Conservation (phyloP, 148 eudicot species). For the Cornus florida region DNA sequence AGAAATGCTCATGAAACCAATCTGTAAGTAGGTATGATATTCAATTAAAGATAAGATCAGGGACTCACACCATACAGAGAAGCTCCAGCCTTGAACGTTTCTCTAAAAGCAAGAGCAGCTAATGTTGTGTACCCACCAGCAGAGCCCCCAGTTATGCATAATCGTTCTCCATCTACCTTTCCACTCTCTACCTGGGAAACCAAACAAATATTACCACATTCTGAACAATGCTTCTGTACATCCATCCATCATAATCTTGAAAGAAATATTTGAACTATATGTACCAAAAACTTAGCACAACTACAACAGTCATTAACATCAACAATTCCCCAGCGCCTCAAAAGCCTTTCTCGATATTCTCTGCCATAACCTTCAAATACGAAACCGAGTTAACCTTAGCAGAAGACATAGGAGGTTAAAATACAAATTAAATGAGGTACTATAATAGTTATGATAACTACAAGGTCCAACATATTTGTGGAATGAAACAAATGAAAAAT, state of each 20-base stretch:
- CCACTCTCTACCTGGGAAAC: constrained; percentile 61
- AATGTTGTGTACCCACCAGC: constrained; percentile 97
- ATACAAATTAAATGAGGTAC: neutral
- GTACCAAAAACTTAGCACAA: constrained; percentile 87
- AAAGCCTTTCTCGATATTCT: constrained; percentile 81
- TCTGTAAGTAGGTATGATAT: neutral
- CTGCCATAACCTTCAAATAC: constrained; percentile 79
- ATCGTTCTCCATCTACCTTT: constrained; percentile 67
- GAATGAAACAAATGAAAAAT: neutral
- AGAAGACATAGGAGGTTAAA: neutral
- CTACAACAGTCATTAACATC: constrained; percentile 97
- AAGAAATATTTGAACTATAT: constrained; percentile 7
- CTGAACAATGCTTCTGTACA: neutral
- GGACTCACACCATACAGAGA: constrained; percentile 92
- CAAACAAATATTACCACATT: constrained; percentile 4
- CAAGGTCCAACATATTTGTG: neutral
- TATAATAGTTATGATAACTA: neutral
- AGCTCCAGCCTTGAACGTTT: constrained; percentile 86
- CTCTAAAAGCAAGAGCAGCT: constrained; percentile 90
- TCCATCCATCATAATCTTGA: neutral
- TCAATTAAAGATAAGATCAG: neutral
- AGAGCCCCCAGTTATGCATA: constrained; percentile 90
- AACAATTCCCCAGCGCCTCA: constrained; percentile 74
- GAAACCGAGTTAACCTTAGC: neutral
- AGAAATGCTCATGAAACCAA: neutral